Evolutionary conservation across 75 land plant genomes (phyloP), one percentile per base, ranked within the genome.

Genomic region (Isoetes taiwanensis): DNA sequence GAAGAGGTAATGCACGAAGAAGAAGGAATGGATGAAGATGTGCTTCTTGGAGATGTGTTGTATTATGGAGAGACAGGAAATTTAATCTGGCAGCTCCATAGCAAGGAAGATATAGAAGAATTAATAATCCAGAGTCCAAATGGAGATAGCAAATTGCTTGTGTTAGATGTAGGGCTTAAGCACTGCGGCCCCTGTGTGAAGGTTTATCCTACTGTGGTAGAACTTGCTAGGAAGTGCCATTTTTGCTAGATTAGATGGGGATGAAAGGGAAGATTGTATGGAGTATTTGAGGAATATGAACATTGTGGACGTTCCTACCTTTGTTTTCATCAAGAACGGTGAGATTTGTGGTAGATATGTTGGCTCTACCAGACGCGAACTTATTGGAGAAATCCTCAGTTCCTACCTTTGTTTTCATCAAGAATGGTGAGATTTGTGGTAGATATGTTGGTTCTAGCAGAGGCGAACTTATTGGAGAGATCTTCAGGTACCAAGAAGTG

Each of bases 101-200:
- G 52, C 43, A 33, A 76, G 12, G 62, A 52, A 30, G 97, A 91
- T 57, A 76, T 91, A n/a, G 78, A 91, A 68, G 58, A 16, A 21
- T 56, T 91, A 48, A n/a, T 91, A 48, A 79, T 91, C 14, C 63
- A 43, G 24, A 61, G 77, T 24, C 83, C 86, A 62, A 57, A 39
- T 17, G 71, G 28, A 1, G 83, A 84, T 34, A 64, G 69, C 26
- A 91, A 87, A 72, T 64, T 91, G 54, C 34, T 91, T 28, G 95
- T 91, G 6, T 62, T 91, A 41, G 97, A 91, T 57, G 97, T 91
- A 19, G 97, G 97, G 31, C 74, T 91, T 61, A 91, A 91, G 79
- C 80, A 87, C 50, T 91, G 97, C 41, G 97, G 97, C 30, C 95
- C 97, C 2, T 91, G 97, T 64, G 97, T 91, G 54, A 87, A 91